Conservation (phyloP, 495 filamentous ascomycete species). For the Hypomontagnella monticulosa region DNA sequence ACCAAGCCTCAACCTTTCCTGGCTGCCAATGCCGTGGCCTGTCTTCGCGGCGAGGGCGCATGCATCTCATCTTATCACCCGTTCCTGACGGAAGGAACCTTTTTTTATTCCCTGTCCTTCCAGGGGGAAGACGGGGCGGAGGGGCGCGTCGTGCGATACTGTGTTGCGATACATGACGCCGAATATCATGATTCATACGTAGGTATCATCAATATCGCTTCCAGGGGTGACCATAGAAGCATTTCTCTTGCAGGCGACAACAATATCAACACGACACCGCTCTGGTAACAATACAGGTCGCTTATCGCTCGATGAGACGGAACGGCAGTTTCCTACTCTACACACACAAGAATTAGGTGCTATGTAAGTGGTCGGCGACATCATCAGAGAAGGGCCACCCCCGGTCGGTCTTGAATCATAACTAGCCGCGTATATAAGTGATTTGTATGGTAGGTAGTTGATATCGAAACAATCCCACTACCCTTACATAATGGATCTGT, state of each 20-base stretch:
- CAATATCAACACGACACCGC: neutral
- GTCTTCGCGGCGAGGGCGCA: conserved; percentile 21
- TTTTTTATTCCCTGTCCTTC: conserved; percentile 8
- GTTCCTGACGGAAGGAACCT: conserved; percentile 22
- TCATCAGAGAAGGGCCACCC: neutral
- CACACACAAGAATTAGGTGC: neutral
- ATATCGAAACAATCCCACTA: conserved; percentile 20
- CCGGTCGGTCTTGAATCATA: neutral
- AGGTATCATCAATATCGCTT: conserved; percentile 21
- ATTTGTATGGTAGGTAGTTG: conserved; percentile 16
- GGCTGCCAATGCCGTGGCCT: conserved; percentile 37
- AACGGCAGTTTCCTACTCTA: neutral
- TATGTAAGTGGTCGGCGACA: conserved; percentile 21
- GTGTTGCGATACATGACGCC: conserved; percentile 25
- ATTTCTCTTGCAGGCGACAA: neutral
- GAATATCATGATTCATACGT: conserved; percentile 27
- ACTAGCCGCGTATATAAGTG: neutral
- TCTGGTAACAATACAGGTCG: conserved; percentile 21
- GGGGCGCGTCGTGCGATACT: conserved; percentile 10
- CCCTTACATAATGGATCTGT: conserved; percentile 41
- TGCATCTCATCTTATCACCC: conserved; percentile 29
- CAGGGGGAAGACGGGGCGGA: neutral
- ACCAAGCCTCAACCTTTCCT: conserved; percentile 37
- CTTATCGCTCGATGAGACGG: conserved; percentile 11
- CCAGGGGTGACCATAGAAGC: conserved; percentile 6